Percentiles rank a stretch among this genome's conserved stretches.
These are phyloP conservation scores for Vicia sativa DNA, from an alignment of 306 rosid species.

Conservation along the genomic window DNA sequence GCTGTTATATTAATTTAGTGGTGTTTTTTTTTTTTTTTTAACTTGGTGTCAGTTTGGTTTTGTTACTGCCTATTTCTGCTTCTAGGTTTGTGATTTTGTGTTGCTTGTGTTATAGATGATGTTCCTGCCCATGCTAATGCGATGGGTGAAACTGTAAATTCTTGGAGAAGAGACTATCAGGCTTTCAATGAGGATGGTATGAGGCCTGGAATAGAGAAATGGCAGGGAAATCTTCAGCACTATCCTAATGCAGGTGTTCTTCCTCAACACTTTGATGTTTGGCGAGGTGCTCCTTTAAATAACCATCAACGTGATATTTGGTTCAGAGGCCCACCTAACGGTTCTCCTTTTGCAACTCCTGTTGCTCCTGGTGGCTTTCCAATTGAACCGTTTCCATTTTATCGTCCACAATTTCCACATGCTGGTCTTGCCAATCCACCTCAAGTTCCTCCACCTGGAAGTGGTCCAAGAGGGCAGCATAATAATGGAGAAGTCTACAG, in stretches of 20 bases:
- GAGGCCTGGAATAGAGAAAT: slow-evolving; percentile 63
- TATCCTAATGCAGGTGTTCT: slow-evolving; percentile 60
- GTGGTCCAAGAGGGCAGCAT: slow-evolving; percentile 71
- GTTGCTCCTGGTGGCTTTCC: slow-evolving; percentile 75
- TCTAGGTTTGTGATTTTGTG: slow-evolving; percentile 8
- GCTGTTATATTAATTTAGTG: neutral
- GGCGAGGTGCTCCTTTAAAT: slow-evolving; percentile 73
- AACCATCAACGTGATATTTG: slow-evolving; percentile 80
- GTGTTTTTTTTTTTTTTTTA: neutral
- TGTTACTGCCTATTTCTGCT: slow-evolving; percentile 34
- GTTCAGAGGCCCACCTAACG: slow-evolving; percentile 89
- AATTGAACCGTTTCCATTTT: slow-evolving; percentile 76
- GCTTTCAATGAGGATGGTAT: slow-evolving; percentile 56
- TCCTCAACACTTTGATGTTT: slow-evolving; percentile 74
- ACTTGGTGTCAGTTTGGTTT: slow-evolving; percentile 7
- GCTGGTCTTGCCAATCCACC: slow-evolving; percentile 65
- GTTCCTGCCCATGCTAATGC: slow-evolving; percentile 46
- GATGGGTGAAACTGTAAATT: slow-evolving; percentile 45
- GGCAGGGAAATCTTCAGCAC: slow-evolving; percentile 73
- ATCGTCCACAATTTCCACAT: slow-evolving; percentile 71
- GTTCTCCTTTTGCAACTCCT: slow-evolving; percentile 70
- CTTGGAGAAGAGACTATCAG: slow-evolving; percentile 66
- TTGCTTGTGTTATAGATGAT: slow-evolving; percentile 54
- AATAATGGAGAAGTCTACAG: slow-evolving; percentile 81
- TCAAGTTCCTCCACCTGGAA: slow-evolving; percentile 62